A percentile compares a stretch with the other conserved stretches of the same genome.
phyloP scores from a whole-genome alignment of 164 flowering plant species.

The Dillenia suffruticosa region DNA sequence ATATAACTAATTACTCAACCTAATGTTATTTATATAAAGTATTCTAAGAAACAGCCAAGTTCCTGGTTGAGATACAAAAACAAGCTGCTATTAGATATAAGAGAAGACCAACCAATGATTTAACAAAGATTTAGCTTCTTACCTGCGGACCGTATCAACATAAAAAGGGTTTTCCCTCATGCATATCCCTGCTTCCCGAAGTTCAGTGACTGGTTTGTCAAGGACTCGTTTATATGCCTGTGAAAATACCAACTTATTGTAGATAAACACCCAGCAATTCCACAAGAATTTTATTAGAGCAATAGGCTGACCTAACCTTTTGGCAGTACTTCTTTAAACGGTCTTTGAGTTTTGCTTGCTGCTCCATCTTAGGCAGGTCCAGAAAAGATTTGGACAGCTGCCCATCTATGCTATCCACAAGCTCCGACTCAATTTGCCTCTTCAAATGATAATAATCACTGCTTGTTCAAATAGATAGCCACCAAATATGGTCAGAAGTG shows the following conservation, averaged over 20 bases:
- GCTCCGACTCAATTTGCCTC: constrained; percentile 96
- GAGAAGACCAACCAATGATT: not conserved
- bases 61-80: too few relatives aligned
- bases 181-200: constrained; percentile 97
- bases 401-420: constrained; percentile 51
- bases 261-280: not conserved
- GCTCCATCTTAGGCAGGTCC: constrained; percentile 82
- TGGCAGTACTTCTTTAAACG: constrained; percentile 95
- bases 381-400: constrained; percentile 72
- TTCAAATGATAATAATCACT: constrained; percentile 95
- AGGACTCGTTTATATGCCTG: constrained; percentile 94
- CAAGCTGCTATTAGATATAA: not conserved
- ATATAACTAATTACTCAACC: not conserved
- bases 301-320: constrained; percentile 47
- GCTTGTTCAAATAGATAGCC: constrained; percentile 13
- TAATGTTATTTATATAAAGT: too few relatives aligned
- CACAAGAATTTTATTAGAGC: not conserved
- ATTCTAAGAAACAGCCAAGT: too few relatives aligned
- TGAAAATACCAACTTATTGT: not conserved
- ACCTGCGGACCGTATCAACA: constrained; percentile 99
- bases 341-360: constrained; percentile 79
- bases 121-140: constrained; percentile 13
- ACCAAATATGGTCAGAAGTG: constrained; percentile 5
- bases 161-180: constrained; percentile 98
- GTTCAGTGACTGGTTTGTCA: constrained; percentile 87